These are phyloP conservation scores for Fusarium sambucinum DNA, from an alignment of 2,329 filamentous ascomycete genomes.

Conservation along the genomic window DNA sequence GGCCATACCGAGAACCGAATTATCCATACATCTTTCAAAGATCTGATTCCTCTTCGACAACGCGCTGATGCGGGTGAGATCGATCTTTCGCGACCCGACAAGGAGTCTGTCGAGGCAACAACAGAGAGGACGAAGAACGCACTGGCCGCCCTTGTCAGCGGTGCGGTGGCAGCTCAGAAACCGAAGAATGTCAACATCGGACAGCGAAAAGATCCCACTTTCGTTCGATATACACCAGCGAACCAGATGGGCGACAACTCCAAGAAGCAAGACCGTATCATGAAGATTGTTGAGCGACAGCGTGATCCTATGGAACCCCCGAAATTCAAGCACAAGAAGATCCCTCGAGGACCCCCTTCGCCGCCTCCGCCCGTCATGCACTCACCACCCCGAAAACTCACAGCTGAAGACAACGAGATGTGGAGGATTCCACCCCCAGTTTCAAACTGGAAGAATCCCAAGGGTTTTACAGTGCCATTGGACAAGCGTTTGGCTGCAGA, in stretches of 20 bases:
- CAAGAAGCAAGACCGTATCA: slow-evolving; percentile 92
- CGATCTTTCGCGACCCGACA: slow-evolving; percentile 83
- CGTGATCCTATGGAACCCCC: slow-evolving; percentile 96
- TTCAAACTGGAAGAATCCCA: slow-evolving; percentile 99
- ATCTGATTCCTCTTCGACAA: slow-evolving; percentile 92
- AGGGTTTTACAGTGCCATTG: slow-evolving; percentile 94
- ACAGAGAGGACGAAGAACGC: slow-evolving; percentile 91
- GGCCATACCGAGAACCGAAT: slow-evolving; percentile 87
- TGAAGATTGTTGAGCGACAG: slow-evolving; percentile 97
- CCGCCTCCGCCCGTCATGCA: slow-evolving; percentile 96
- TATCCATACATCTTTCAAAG: slow-evolving; percentile 95
- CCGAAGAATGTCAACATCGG: slow-evolving; percentile 92
- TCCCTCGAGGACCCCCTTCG: slow-evolving; percentile 89
- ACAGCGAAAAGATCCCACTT: slow-evolving; percentile 86
- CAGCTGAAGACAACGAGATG: slow-evolving; percentile 95
- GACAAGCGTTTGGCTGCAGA: slow-evolving; percentile 97
- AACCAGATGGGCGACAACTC: slow-evolving; percentile 94
- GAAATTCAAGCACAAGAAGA: slow-evolving; percentile 99
- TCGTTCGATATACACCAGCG: slow-evolving; percentile 93
- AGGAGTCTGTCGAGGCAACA: slow-evolving; percentile 85
- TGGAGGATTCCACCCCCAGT: slow-evolving; percentile 92
- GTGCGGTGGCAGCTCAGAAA: slow-evolving; percentile 91
- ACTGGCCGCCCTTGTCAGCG: slow-evolving; percentile 82
- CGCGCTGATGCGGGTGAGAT: slow-evolving; percentile 93
- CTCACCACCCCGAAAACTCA: slow-evolving; percentile 92